A percentile compares a stretch with the other conserved stretches of the same genome.
phyloP scores from a whole-genome alignment of 768 basidiomycete genomes.

The Udeniomyces megalosporus region DNA sequence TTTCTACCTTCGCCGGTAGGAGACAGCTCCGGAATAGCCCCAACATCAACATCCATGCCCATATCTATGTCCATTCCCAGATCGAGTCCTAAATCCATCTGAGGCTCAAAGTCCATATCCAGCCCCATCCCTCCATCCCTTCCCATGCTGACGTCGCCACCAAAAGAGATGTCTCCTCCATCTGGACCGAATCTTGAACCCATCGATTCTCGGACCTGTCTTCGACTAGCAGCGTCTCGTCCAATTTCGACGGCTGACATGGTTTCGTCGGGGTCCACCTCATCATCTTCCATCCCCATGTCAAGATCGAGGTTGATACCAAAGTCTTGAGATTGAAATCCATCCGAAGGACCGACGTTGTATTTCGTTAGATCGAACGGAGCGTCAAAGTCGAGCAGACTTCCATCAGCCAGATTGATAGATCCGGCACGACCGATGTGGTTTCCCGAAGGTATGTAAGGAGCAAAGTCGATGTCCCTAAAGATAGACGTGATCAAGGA shows the following conservation, averaged over 20 bases:
- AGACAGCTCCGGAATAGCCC: constrained; percentile 36
- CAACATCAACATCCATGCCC: constrained; percentile 17
- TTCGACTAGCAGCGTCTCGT: constrained; percentile 16
- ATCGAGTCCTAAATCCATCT: constrained; percentile 55
- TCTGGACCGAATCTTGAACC: constrained; percentile 5
- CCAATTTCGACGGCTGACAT: constrained; percentile 18
- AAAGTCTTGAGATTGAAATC: constrained; percentile 25
- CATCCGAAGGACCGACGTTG: constrained; percentile 18
- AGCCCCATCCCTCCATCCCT: constrained; percentile 25
- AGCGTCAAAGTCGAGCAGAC: constrained; percentile 25
- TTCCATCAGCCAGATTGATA: background rate
- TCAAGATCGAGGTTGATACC: constrained; percentile 23
- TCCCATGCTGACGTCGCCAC: constrained; percentile 2
- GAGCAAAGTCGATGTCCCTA: constrained; percentile 41
- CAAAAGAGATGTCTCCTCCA: background rate
- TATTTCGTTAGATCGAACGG: constrained; percentile 41
- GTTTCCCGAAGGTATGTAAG: background rate
- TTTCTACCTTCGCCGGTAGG: constrained; percentile 36
- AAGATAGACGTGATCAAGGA: background rate
- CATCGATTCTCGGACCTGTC: constrained; percentile 4
- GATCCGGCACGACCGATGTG: background rate
- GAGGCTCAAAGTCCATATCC: constrained; percentile 63
- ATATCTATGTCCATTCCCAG: constrained; percentile 46
- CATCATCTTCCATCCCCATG: constrained; percentile 10
- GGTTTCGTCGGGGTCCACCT: constrained; percentile 15